A percentile compares a stretch with the other conserved stretches of the same genome.
These are phyloP conservation scores for barley (Hordeum vulgare) DNA, from an alignment of 176 grass and related monocot species.

Conservation along the genomic window DNA sequence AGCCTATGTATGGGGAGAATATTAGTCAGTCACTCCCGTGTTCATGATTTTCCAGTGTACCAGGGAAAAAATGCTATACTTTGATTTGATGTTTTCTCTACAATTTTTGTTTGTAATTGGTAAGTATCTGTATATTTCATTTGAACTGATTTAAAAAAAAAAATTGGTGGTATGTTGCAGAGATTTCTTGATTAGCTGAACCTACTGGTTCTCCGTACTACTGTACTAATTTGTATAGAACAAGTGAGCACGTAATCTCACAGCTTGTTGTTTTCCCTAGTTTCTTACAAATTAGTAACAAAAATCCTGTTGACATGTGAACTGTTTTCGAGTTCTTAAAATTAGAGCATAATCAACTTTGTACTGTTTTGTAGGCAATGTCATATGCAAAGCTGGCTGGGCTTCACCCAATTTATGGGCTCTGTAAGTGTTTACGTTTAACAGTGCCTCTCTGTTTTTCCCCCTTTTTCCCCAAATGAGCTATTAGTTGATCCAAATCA, in stretches of 20 bases:
- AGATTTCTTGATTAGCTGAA: background rate
- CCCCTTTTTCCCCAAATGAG: slow-evolving; percentile 11
- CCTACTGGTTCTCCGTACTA: background rate
- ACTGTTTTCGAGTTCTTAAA: background rate
- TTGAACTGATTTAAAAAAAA: background rate
- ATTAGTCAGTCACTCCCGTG: background rate
- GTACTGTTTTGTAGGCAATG: slow-evolving; percentile 55
- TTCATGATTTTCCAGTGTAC: background rate
- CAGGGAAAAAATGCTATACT: background rate
- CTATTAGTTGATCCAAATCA: slow-evolving; percentile 8
- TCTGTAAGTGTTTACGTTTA: slow-evolving; percentile 57
- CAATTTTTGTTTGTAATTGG: background rate
- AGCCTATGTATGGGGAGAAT: background rate
- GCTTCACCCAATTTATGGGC: slow-evolving; percentile 93
- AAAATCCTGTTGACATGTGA: background rate
- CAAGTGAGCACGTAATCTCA: background rate
- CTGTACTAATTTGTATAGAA: background rate
- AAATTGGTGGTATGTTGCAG: background rate
- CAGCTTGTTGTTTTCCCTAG: background rate
- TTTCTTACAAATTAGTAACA: background rate
- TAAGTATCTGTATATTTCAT: background rate
- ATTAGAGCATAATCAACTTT: slow-evolving; percentile 1
- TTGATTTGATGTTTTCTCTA: background rate
- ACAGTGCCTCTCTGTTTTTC: background rate
- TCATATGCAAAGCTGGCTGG: slow-evolving; percentile 92